Evolutionary conservation across 2,329 filamentous ascomycete species (phyloP), one percentile per base, ranked within the genome.

Genomic region (Colletotrichum sp.): DNA sequence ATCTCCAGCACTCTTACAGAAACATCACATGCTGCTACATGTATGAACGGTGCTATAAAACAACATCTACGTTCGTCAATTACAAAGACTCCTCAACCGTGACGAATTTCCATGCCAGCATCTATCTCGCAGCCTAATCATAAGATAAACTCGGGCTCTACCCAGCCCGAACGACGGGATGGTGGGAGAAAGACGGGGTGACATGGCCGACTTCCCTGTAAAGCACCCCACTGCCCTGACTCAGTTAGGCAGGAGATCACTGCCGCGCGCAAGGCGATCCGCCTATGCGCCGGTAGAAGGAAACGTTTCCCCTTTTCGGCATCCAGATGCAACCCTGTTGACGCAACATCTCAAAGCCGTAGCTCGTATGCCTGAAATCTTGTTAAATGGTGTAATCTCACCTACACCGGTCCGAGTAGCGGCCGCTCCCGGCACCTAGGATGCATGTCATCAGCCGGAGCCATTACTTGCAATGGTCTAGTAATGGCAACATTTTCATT

Each of bases 241-340:
- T 63, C 59, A 43, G 24, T 61, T 38, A 38, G 59, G 59, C 59
- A 63, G 59, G 59, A 63, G 13, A 24, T 21, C 33, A 27, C 33
- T 63, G 34, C 34, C 59, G 59, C 59, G 34, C 34, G 59, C 33
- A 27, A 62, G 58, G 31, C 36, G 21, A 63, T 51, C 43, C 21
- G 58, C 29, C 31, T 24, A 34, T 62, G 33, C 29, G 31, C 36
- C 59, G 18, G 12, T 16, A 16, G 8, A 16, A 38, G 59, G 59
- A 38, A 63, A 24, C 21, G 15, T 27, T 63, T 27, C 15, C 59
- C 59, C 59, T 12, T 34, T 34, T 63, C 8, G 59, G 34, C 34
- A 16, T 18, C 16, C 34, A 38, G 36, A 62, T 62, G 33, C 33
- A 62, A 62, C 59, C 24, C 34, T 24, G 33, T 34, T 21, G 21